A percentile compares a stretch with the other conserved stretches of the same genome.
Evolutionary conservation across 768 basidiomycete species (phyloP).

Genomic region (Termitomyces sp.): DNA sequence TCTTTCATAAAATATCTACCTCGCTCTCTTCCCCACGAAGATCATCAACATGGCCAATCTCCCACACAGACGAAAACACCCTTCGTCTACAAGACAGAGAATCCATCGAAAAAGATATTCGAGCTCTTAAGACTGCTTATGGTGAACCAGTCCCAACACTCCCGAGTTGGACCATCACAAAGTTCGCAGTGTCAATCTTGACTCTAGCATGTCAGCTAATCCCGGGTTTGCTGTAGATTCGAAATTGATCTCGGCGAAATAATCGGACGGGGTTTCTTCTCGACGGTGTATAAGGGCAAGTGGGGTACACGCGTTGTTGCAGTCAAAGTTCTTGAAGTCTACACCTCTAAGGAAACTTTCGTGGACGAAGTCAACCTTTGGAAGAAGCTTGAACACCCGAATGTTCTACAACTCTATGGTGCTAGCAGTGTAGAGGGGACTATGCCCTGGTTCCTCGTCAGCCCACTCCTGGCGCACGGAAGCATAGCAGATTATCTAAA

Average conservation of each 20-base stretch:
- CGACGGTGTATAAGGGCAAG: conserved; percentile 68
- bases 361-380: conserved; percentile 71
- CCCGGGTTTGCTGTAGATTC: conserved; percentile 37
- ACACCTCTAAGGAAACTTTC: conserved; percentile 57
- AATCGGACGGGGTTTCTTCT: conserved; percentile 74
- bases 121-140: conserved; percentile 4
- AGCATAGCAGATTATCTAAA: conserved; percentile 59
- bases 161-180: conserved; percentile 77
- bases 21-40: background rate
- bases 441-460: conserved; percentile 78
- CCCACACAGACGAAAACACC: background rate
- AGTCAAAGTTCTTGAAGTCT: conserved; percentile 66
- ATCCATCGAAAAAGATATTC: conserved; percentile 10
- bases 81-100: conserved; percentile 6
- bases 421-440: conserved; percentile 69
- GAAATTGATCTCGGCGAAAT: conserved; percentile 71
- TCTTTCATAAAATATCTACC: conserved; percentile 8
- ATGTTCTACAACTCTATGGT: conserved; percentile 72
- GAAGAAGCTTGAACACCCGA: conserved; percentile 66
- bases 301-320: conserved; percentile 68
- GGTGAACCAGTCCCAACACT: conserved; percentile 28
- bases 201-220: background rate
- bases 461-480: conserved; percentile 69
- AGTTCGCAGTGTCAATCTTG: conserved; percentile 29
- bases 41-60: conserved; percentile 17